Evolutionary conservation across 2,329 filamentous ascomycete genomes (phyloP), one percentile per base, ranked within the genome.

Genomic region (Cladorrhinum sp.): DNA sequence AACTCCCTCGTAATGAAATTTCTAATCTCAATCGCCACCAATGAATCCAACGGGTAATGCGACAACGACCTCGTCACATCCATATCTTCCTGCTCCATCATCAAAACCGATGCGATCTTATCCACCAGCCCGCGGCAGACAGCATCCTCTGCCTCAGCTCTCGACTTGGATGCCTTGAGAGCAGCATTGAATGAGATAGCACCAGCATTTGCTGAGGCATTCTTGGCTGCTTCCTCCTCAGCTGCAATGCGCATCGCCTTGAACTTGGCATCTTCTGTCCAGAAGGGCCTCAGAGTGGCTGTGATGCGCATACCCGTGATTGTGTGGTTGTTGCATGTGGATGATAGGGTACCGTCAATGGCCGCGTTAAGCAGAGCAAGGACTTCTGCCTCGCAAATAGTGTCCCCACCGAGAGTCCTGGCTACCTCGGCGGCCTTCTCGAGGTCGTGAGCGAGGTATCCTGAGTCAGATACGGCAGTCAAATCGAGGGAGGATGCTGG

Each of bases 251-350:
- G 77, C 24, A 85, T 74, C 29, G 77, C 73, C 58, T 78, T 77
- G 71, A 85, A 85, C 68, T 82, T 84, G 57, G 78, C 79, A 53
- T 86, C 83, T 2, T 75, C 68, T 2, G 77, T 78, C 78, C 82
- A 85, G 72, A 83, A 85, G 0, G 81, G 81, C 54, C 77, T 71
- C 65, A 76, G 72, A 2, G 72, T 71, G 5, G 76, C 74, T 22
- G 76, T 79, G 62, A 84, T 78, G 57, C 77, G 75, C 68, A 85
- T 77, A 1, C 83, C 83, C 0, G 82, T 85, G 62, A 85, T 81
- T 38, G 76, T 78, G 66, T 85, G 82, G 48, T 72, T 75, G 59
- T 78, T 76, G 69, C 79, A 83, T 0, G 74, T 70, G 0, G 67
- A 50, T 1, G 69, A 69, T 3, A 82, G 66, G 25, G 75, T 73